A percentile compares a stretch with the other conserved stretches of the same genome.
These are phyloP conservation scores for Hsuehochloa calcarea DNA, from an alignment of 176 grass and related monocot genomes.

Conservation along the genomic window DNA sequence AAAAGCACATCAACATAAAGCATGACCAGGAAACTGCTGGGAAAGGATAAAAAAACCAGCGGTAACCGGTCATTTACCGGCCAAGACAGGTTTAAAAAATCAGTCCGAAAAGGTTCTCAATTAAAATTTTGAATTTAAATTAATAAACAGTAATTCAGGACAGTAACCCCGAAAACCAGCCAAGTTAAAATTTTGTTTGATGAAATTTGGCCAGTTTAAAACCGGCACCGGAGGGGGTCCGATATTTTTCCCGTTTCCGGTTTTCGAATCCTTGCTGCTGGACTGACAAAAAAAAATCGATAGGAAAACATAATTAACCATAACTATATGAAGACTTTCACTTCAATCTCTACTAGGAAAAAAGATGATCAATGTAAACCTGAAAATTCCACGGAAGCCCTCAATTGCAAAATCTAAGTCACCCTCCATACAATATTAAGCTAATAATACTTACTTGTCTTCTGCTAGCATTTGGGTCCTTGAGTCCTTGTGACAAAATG, in stretches of 20 bases:
- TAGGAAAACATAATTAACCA: background rate
- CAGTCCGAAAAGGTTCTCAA: too few species aligned
- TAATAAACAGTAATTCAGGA: too few species aligned
- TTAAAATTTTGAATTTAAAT: too few species aligned
- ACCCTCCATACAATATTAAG: constrained; percentile 1
- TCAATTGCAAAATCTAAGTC: background rate
- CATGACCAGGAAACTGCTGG: background rate
- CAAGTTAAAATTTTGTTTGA: too few species aligned
- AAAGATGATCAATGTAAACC: background rate
- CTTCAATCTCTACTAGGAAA: constrained; percentile 9
- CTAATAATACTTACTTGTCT: constrained; percentile 82
- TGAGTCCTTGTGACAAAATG: constrained; percentile 85
- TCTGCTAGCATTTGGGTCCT: constrained; percentile 70
- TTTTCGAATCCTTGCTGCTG: background rate
- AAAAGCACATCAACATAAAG: constrained; percentile 21
- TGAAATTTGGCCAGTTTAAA: too few species aligned
- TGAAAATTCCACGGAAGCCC: background rate
- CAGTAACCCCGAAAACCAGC: too few species aligned
- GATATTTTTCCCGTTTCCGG: too few species aligned
- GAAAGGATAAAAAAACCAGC: background rate
- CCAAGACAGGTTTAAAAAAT: too few species aligned
- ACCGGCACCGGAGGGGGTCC: too few species aligned
- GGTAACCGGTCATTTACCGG: too few species aligned
- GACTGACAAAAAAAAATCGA: background rate
- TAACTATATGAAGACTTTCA: background rate